These are phyloP conservation scores for Lippia alba DNA, from an alignment of 305 asterid genomes.

Conservation along the genomic window DNA sequence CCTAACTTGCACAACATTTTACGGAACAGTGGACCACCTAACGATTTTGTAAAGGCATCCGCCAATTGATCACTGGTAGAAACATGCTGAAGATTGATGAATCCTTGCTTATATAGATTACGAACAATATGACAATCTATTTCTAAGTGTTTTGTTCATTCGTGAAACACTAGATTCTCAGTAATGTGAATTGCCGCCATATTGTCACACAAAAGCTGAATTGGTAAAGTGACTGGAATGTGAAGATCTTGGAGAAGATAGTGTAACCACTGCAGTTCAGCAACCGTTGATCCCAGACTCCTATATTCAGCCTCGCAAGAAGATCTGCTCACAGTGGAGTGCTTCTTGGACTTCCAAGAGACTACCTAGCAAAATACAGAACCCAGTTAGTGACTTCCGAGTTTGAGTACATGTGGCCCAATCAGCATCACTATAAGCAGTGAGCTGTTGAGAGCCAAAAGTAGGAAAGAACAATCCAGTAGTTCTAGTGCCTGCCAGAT, in stretches of 20 bases:
- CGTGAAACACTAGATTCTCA: too few relatives aligned
- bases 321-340: neutral
- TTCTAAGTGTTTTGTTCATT: too few relatives aligned
- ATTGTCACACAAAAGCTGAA: too few relatives aligned
- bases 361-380: neutral
- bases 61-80: too few relatives aligned
- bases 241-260: neutral
- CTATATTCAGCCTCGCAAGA: neutral
- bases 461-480: neutral
- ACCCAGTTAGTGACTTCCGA: neutral
- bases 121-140: too few relatives aligned
- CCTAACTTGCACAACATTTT: too few relatives aligned
- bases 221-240: too few relatives aligned
- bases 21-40: too few relatives aligned
- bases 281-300: neutral
- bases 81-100: too few relatives aligned
- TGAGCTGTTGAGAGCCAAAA: neutral
- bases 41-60: too few relatives aligned
- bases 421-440: neutral
- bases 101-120: too few relatives aligned
- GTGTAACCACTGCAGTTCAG: neutral
- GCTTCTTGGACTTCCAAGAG: neutral
- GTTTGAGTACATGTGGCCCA: neutral
- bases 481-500: neutral
- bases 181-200: too few relatives aligned